phyloP scores from a whole-genome alignment of 805 yeast species.

The fission yeast (Schizosaccharomyces pombe) region DNA sequence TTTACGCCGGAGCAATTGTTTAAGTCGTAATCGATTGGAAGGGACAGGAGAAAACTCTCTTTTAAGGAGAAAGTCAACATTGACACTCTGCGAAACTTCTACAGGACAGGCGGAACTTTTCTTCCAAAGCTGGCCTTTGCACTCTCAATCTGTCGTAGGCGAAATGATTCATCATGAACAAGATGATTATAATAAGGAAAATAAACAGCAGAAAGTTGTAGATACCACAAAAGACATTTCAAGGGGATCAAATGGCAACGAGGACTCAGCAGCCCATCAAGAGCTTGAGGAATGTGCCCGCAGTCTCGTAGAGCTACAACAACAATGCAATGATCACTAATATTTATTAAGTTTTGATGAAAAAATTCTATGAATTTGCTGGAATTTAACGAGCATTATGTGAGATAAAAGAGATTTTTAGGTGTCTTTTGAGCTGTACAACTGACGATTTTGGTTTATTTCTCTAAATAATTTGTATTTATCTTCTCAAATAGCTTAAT shows the following conservation, averaged over 20 bases:
- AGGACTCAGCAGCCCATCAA: neutral
- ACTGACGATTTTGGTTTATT: too few species aligned
- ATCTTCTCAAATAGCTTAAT: neutral
- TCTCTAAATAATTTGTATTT: too few species aligned
- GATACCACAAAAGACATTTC: neutral
- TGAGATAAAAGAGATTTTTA: too few species aligned
- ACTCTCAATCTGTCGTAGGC: too few species aligned
- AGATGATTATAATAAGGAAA: too few species aligned
- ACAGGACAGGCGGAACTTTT: neutral
- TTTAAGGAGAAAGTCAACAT: neutral
- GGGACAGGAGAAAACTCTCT: too few species aligned
- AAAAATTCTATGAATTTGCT: too few species aligned
- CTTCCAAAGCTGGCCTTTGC: neutral
- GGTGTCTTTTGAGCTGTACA: too few species aligned
- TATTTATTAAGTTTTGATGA: neutral
- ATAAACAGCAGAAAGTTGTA: neutral
- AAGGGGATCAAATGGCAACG: too few species aligned
- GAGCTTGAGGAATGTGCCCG: neutral
- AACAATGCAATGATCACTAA: neutral
- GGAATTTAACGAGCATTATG: too few species aligned
- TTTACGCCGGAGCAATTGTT: slow-evolving; percentile 7
- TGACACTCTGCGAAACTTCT: neutral
- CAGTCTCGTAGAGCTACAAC: neutral
- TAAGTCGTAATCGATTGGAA: neutral
- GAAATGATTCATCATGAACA: too few species aligned